Conservation (phyloP, 768 basidiomycete genomes). For the Mycena pura region DNA sequence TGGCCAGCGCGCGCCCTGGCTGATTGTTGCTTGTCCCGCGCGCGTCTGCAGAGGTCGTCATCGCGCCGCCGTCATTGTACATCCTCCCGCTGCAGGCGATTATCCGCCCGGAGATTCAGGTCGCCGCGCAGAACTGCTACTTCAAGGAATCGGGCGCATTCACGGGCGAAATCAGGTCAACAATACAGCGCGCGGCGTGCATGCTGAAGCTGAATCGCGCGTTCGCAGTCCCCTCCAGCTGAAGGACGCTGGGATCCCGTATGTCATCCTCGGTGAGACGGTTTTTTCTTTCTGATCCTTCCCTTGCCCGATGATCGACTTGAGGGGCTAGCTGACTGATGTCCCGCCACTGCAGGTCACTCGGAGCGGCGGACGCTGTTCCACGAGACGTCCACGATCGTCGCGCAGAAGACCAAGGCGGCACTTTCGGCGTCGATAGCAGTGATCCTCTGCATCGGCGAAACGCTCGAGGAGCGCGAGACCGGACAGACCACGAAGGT, state of each 20-base stretch:
- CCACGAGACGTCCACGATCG: slow-evolving; percentile 81
- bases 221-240: slow-evolving; percentile 79
- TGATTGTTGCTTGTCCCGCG: not conserved
- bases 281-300: not conserved
- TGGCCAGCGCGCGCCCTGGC: slow-evolving; percentile 3
- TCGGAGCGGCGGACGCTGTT: slow-evolving; percentile 96
- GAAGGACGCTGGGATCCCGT: slow-evolving; percentile 84
- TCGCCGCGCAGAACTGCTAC: slow-evolving; percentile 94
- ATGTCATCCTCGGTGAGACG: slow-evolving; percentile 84
- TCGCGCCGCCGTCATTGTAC: slow-evolving; percentile 91
- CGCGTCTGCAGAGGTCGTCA: slow-evolving; percentile 79
- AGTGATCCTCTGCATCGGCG: slow-evolving; percentile 96
- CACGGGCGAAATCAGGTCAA: slow-evolving; percentile 96
- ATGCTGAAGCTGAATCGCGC: not conserved
- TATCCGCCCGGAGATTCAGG: slow-evolving; percentile 70
- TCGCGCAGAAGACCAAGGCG: slow-evolving; percentile 87
- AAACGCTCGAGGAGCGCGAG: slow-evolving; percentile 91
- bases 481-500: slow-evolving; percentile 76
- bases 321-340: too few species aligned
- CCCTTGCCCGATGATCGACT: too few species aligned
- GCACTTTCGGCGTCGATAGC: slow-evolving; percentile 77
- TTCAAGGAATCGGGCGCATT: slow-evolving; percentile 86
- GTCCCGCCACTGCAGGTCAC: too few species aligned
- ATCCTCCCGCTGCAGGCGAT: slow-evolving; percentile 72
- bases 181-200: slow-evolving; percentile 23